Evolutionary conservation across 73 alveolate species (phyloP).

Genomic region (Urostyla sp.): DNA sequence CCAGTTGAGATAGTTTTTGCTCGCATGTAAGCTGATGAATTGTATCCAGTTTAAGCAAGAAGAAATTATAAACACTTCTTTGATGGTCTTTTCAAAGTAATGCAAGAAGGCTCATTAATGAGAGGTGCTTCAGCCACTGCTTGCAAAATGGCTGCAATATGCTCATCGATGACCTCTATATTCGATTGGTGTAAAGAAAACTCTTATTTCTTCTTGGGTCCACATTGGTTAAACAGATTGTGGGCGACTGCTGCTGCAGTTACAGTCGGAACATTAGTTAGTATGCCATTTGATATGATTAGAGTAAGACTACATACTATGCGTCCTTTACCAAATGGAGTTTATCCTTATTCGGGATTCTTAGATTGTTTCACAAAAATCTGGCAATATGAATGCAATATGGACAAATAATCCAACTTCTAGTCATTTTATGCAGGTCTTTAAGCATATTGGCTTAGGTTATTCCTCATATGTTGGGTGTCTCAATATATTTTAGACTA

Average conservation of each 20-base stretch:
- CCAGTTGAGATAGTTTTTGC: constrained; percentile 72
- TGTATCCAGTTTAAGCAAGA: constrained; percentile 61
- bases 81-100: constrained; percentile 53
- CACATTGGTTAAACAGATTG: constrained; percentile 60
- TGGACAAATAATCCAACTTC: constrained; percentile 48
- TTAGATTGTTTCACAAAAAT: constrained; percentile 59
- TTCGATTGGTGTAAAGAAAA: constrained; percentile 72
- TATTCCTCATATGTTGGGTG: constrained; percentile 53
- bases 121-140: constrained; percentile 74
- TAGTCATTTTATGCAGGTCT: constrained; percentile 69
- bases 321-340: constrained; percentile 72
- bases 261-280: constrained; percentile 45
- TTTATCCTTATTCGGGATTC: constrained; percentile 52
- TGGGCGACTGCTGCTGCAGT: constrained; percentile 62
- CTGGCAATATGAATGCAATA: constrained; percentile 53
- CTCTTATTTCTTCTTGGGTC: constrained; percentile 73
- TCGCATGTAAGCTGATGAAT: constrained; percentile 76
- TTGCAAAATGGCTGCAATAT: constrained; percentile 57
- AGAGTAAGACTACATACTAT: constrained; percentile 66
- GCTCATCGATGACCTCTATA: constrained; percentile 43
- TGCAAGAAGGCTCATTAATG: constrained; percentile 67
- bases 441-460: constrained; percentile 42
- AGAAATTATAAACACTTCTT: constrained; percentile 58
- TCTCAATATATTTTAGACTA: constrained; percentile 59
- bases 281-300: constrained; percentile 72